These are phyloP conservation scores for Tylopilus sp. DNA, from an alignment of 768 basidiomycete genomes.

Conservation along the genomic window DNA sequence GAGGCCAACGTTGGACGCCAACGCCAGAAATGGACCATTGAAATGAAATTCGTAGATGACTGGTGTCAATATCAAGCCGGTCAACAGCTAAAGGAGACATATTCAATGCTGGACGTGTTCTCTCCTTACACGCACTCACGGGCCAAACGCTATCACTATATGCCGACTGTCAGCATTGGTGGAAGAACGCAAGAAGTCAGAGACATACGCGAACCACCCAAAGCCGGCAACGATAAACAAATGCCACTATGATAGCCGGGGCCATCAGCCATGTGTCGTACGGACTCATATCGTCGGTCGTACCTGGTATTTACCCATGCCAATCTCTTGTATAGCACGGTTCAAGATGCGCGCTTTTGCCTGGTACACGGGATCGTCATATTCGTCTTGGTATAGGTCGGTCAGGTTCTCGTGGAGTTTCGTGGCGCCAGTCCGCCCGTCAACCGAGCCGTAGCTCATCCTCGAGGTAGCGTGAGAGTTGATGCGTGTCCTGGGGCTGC, in stretches of 20 bases:
- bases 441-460: neutral
- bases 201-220: conserved; percentile 40
- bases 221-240: conserved; percentile 40
- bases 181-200: neutral
- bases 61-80: conserved; percentile 45
- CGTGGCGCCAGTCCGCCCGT: neutral
- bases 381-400: conserved; percentile 35
- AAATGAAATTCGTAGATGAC: conserved; percentile 48
- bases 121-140: conserved; percentile 19
- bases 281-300: neutral
- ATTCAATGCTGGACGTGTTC: neutral
- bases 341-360: conserved; percentile 49
- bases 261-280: neutral
- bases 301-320: conserved; percentile 57
- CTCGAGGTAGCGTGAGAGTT: neutral
- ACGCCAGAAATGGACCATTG: conserved; percentile 44
- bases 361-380: conserved; percentile 45
- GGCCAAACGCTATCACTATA: conserved; percentile 40
- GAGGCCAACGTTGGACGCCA: conserved; percentile 53
- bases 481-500: neutral
- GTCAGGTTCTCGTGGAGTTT: neutral
- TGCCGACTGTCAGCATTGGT: neutral
- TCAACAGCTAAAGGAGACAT: conserved; percentile 30
- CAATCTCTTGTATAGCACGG: conserved; percentile 48
- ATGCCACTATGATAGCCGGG: conserved; percentile 30